phyloP scores from a whole-genome alignment of 139 green algal genomes.

The Asterochloris sp. region DNA sequence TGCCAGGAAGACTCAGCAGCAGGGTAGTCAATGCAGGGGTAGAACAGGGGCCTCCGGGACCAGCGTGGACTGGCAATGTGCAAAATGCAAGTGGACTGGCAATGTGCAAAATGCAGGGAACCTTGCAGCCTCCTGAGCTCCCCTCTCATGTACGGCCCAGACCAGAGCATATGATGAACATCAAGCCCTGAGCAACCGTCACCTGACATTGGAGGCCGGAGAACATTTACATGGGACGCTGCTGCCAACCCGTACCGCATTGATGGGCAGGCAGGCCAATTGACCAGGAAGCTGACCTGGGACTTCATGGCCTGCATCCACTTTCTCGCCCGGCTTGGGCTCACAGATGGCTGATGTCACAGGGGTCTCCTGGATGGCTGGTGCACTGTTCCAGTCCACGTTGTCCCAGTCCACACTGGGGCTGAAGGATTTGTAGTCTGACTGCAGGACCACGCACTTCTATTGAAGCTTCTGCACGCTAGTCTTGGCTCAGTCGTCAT shows the following conservation, averaged over 20 bases:
- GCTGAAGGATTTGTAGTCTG: conserved; percentile 91
- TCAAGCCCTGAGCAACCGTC: no score
- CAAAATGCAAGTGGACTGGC: no score
- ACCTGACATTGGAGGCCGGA: no score
- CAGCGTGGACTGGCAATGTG: not conserved
- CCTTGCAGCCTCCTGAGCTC: no score
- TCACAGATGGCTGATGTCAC: conserved; percentile 73
- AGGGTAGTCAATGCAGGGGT: not conserved
- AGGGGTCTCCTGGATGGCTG: conserved; percentile 66
- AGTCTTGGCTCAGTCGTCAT: no score
- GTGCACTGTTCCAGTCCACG: conserved; percentile 71
- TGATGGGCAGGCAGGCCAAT: no score
- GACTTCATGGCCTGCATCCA: conserved; percentile 8
- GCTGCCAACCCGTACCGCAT: no score
- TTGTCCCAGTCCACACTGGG: conserved; percentile 76
- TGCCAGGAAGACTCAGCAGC: not conserved
- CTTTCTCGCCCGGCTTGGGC: conserved; percentile 24
- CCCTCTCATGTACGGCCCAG: no score
- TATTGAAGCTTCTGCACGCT: not conserved
- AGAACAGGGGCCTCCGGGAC: not conserved
- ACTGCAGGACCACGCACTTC: conserved; percentile 28
- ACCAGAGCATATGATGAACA: no score
- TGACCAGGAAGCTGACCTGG: not conserved
- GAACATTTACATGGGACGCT: no score
- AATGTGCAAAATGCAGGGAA: no score